Evolutionary conservation across 352 stramenopile genomes (phyloP).

Genomic region (Phytophthora citrophthora): DNA sequence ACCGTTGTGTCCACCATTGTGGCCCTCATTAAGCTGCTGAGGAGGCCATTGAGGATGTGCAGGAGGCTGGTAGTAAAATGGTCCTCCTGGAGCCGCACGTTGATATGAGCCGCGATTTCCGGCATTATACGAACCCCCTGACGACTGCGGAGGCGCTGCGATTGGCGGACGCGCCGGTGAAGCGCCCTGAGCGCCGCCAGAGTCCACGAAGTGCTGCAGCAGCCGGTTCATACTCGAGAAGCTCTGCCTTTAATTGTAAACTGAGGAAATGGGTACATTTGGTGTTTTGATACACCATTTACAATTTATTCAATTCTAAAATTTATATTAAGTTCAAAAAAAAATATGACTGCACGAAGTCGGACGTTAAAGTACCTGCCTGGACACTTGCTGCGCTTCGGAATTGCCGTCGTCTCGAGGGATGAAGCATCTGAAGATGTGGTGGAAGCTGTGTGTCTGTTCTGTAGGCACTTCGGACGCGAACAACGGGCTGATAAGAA

Average conservation of each 20-base stretch:
- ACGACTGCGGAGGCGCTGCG: conserved; percentile 37
- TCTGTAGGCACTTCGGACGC: conserved; percentile 63
- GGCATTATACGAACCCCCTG: conserved; percentile 26
- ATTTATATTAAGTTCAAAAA: not conserved
- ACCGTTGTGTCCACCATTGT: conserved; percentile 17
- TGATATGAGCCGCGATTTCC: conserved; percentile 39
- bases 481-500: conserved; percentile 52
- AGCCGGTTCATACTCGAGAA: conserved; percentile 56
- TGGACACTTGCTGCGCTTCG: conserved; percentile 48
- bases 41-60: conserved; percentile 13
- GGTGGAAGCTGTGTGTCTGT: conserved; percentile 49
- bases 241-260: not conserved
- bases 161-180: conserved; percentile 28
- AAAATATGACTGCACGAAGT: conserved; percentile 17
- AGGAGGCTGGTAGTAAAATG: conserved; percentile 45
- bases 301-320: not conserved
- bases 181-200: conserved; percentile 12
- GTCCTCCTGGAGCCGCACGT: conserved; percentile 25
- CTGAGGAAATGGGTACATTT: conserved; percentile 8
- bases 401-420: conserved; percentile 42
- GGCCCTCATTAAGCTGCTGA: conserved; percentile 8
- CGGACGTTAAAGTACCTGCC: conserved; percentile 38
- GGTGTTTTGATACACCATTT: not conserved
- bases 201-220: conserved; percentile 68
- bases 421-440: conserved; percentile 40